These are phyloP conservation scores for Phytopythium ostracodes DNA, from an alignment of 352 stramenopile genomes.

Conservation along the genomic window DNA sequence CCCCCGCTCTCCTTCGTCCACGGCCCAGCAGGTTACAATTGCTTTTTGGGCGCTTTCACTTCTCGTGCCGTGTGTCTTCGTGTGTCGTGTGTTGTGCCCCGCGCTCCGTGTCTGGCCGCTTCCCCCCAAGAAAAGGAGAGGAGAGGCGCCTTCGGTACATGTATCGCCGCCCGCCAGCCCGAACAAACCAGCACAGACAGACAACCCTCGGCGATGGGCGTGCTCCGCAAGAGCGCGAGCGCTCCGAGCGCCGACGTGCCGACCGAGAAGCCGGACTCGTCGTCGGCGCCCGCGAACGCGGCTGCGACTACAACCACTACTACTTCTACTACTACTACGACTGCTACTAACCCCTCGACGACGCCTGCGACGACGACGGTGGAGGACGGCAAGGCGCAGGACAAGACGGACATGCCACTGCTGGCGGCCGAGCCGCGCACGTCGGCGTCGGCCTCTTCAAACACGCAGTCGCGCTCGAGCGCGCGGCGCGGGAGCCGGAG, in stretches of 20 bases:
- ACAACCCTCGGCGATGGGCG: background rate
- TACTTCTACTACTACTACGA: background rate
- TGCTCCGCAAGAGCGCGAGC: constrained; percentile 2
- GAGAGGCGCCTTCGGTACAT: background rate
- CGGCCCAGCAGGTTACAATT: background rate
- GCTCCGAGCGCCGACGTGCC: background rate
- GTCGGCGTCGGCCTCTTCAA: constrained; percentile 6
- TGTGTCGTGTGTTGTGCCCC: background rate
- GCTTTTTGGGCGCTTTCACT: background rate
- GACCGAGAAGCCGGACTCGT: background rate
- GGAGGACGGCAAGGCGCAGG: background rate
- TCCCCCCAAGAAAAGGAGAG: background rate
- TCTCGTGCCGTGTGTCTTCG: constrained; percentile 2
- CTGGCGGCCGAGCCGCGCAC: constrained; percentile 5
- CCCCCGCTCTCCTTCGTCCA: background rate
- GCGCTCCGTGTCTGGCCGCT: too few relatives aligned
- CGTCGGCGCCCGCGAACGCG: too few relatives aligned
- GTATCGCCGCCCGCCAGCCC: too few relatives aligned
- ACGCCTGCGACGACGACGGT: background rate
- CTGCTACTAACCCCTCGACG: background rate
- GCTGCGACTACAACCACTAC: too few relatives aligned
- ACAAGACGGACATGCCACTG: constrained; percentile 2
- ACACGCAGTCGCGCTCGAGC: constrained; percentile 7
- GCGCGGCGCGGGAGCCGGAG: constrained; percentile 14
- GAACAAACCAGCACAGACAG: background rate